phyloP scores from a whole-genome alignment of 2,329 filamentous ascomycete genomes.

The Cladosporium austrohemisphaericum region DNA sequence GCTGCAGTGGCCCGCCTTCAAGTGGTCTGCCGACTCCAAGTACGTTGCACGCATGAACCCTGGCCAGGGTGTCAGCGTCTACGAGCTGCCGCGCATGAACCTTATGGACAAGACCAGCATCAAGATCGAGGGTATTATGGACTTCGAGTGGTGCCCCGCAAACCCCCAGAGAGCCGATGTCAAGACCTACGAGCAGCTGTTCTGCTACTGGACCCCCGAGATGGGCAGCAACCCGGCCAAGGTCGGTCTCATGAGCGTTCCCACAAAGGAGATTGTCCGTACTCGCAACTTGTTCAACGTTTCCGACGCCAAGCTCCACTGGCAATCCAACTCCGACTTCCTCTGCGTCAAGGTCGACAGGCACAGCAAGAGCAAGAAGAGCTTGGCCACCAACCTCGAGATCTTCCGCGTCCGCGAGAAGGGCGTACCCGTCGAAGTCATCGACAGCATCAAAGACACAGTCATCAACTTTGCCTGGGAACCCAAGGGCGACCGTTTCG shows the following conservation, averaged over 20 bases:
- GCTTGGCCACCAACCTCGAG: constrained; percentile 90
- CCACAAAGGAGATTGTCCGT: constrained; percentile 88
- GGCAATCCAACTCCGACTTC: constrained; percentile 92
- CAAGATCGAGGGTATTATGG: constrained; percentile 94
- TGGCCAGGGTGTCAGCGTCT: constrained; percentile 83
- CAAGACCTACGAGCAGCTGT: constrained; percentile 90
- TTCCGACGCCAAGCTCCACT: constrained; percentile 94
- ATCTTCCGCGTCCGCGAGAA: constrained; percentile 98
- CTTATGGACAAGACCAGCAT: constrained; percentile 85
- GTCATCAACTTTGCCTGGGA: constrained; percentile 99
- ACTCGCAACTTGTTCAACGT: constrained; percentile 98
- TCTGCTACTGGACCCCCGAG: constrained; percentile 98
- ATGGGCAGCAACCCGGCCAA: constrained; percentile 97
- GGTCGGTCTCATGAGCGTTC: constrained; percentile 93
- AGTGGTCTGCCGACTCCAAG: constrained; percentile 97
- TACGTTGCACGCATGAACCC: constrained; percentile 91
- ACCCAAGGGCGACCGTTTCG: constrained; percentile 94
- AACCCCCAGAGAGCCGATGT: constrained; percentile 76
- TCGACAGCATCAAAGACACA: constrained; percentile 95
- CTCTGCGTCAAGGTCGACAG: constrained; percentile 98
- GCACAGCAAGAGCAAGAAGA: constrained; percentile 99
- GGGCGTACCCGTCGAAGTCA: constrained; percentile 95
- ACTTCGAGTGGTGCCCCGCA: constrained; percentile 96
- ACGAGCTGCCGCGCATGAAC: constrained; percentile 85
- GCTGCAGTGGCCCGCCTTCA: constrained; percentile 97